phyloP scores from a whole-genome alignment of 169 alveolate species.

The Besnoitia besnoiti region DNA sequence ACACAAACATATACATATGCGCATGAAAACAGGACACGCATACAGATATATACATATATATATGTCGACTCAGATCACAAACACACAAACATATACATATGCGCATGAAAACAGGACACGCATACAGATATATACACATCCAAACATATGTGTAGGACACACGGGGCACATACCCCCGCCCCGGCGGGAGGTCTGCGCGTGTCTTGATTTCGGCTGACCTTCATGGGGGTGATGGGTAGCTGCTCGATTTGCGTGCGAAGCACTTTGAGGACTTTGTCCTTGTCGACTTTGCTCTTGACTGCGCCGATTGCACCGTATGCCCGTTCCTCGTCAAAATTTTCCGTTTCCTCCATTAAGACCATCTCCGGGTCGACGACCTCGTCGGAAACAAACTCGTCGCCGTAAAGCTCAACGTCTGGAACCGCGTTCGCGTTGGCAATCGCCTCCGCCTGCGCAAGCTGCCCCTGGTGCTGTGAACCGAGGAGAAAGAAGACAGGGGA shows the following conservation, averaged over 20 bases:
- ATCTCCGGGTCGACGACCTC: constrained; percentile 53
- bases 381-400: constrained; percentile 56
- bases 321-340: neutral
- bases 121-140: too few species aligned
- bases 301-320: constrained; percentile 28
- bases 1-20: too few species aligned
- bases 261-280: constrained; percentile 44
- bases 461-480: constrained; percentile 41
- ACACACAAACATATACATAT: too few species aligned
- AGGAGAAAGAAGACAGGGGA: neutral
- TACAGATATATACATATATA: too few species aligned
- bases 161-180: too few species aligned
- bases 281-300: constrained; percentile 43
- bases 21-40: too few species aligned
- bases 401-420: constrained; percentile 61
- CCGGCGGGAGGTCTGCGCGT: too few species aligned
- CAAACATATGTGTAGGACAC: too few species aligned
- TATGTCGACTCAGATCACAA: too few species aligned
- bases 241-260: constrained; percentile 55
- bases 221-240: constrained; percentile 57
- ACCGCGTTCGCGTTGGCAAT: constrained; percentile 52
- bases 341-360: constrained; percentile 38
- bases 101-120: too few species aligned
- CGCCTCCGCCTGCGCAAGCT: constrained; percentile 48
- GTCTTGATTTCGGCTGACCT: too few species aligned